phyloP scores from a whole-genome alignment of 495 filamentous ascomycete genomes.

The Penicillium waksmanii region DNA sequence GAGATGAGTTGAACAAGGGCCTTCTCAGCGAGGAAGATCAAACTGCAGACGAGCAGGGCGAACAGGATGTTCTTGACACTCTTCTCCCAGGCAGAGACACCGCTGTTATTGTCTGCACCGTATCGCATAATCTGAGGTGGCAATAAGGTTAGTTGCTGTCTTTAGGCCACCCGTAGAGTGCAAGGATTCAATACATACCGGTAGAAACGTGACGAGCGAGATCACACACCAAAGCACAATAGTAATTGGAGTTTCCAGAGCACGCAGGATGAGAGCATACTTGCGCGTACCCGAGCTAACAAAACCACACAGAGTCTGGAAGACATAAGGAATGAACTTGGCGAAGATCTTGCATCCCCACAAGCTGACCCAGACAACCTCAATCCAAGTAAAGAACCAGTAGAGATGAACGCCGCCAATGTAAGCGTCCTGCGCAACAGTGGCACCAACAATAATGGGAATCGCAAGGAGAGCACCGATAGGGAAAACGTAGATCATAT shows the following conservation, averaged over 20 bases:
- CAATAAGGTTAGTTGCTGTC: constrained; percentile 1
- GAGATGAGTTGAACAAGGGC: constrained; percentile 88
- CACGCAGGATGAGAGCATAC: constrained; percentile 80
- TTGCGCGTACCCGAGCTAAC: constrained; percentile 91
- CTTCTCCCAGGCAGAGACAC: constrained; percentile 54
- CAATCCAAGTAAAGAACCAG: constrained; percentile 89
- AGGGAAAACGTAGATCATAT: constrained; percentile 86
- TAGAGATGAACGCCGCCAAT: constrained; percentile 71
- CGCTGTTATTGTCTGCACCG: constrained; percentile 48
- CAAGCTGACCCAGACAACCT: constrained; percentile 84
- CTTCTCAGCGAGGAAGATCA: constrained; percentile 82
- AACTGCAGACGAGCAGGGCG: constrained; percentile 72
- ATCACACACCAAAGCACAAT: constrained; percentile 86
- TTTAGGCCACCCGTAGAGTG: not conserved
- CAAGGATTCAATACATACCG: constrained; percentile 43
- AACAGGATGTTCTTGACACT: constrained; percentile 74
- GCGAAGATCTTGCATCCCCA: constrained; percentile 88
- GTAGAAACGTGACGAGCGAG: constrained; percentile 76
- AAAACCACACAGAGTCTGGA: constrained; percentile 86
- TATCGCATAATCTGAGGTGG: constrained; percentile 55
- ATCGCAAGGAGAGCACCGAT: constrained; percentile 74
- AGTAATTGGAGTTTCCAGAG: constrained; percentile 82
- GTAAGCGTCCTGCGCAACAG: constrained; percentile 48
- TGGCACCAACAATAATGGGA: constrained; percentile 78
- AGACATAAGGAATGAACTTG: constrained; percentile 75